Base-by-base conservation (phyloP, 352 stramenopile species). In the Globisporangium echinulatum region DNA sequence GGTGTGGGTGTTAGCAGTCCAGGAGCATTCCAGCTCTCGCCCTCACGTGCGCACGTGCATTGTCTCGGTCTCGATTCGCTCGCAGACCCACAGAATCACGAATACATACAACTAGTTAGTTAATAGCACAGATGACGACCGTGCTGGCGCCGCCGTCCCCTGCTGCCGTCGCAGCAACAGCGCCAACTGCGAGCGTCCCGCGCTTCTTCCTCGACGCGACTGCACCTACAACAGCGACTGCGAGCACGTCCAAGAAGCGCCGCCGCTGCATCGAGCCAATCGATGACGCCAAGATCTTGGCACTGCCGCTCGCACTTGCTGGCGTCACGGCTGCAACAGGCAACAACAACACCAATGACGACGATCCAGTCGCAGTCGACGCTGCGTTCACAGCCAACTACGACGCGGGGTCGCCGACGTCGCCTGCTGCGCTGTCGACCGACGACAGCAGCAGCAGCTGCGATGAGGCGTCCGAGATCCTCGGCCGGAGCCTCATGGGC, bases 401-500 rank as follows among this genome's bases (percentile, higher is more conserved):
- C 52, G 58, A 65, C 47, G 33, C 66, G 42, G 10, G 25, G 33
- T 59, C 59, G 15, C 52, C 56, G 40, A 66, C 54, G 25, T 59
- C 57, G 10, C 38, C 33, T 25, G 44, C 49, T 44, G 55, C 61
- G 14, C 37, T 64, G 25, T 64, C 46, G 56, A 63, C 61, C 40
- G 61, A 75, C 40, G 40, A 60, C 17, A 51, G 38, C 17, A 52
- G 52, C 33, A 36, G 25, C 40, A 54, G 36, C 14, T 63, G 59
- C 25, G 68, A 74, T 8, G 72, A 81, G 36, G 67, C 55, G 38
- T 67, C 59, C 46, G 64, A 62, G 37, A 67, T 79, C 7, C 59
- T 88, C 58, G 73, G 81, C 15, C 77, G 78, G 49, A 86, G 70
- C 52, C 75, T 93, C 59, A 86, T 90, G 76, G 79, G 83, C 4